phyloP scores from a whole-genome alignment of 2,329 filamentous ascomycete genomes.

The Ilyonectria destructans region DNA sequence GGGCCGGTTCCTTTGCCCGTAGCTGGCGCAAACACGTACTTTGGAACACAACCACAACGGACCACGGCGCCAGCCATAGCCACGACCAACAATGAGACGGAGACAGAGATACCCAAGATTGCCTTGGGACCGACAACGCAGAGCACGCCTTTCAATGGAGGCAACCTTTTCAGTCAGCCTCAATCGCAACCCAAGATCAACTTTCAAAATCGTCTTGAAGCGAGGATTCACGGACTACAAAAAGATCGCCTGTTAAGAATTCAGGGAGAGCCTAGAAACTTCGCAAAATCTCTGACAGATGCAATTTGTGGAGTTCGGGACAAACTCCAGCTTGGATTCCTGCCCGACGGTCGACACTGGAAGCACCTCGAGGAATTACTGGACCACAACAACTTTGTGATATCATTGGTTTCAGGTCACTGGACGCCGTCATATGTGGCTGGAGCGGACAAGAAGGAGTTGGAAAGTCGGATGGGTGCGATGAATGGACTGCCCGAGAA shows the following conservation, averaged over 20 bases:
- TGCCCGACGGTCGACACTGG: slow-evolving; percentile 57
- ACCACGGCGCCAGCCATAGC: not conserved
- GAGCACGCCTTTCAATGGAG: slow-evolving; percentile 28
- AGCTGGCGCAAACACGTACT: slow-evolving; percentile 56
- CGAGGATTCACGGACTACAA: slow-evolving; percentile 35
- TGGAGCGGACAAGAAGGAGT: slow-evolving; percentile 42
- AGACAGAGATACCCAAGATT: not conserved
- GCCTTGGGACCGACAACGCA: slow-evolving; percentile 2
- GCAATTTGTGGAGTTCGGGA: slow-evolving; percentile 49
- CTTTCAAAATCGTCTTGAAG: slow-evolving; percentile 45
- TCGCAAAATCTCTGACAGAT: slow-evolving; percentile 43
- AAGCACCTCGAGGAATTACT: slow-evolving; percentile 50
- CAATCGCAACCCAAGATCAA: slow-evolving; percentile 43
- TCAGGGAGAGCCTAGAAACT: slow-evolving; percentile 7
- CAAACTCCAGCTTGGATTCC: slow-evolving; percentile 47
- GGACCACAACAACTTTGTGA: slow-evolving; percentile 51
- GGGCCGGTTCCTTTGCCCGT: slow-evolving; percentile 52
- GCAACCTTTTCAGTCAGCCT: slow-evolving; percentile 46
- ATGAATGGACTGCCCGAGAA: slow-evolving; percentile 47
- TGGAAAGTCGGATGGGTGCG: slow-evolving; percentile 47
- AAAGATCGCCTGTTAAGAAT: slow-evolving; percentile 22
- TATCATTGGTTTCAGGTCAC: slow-evolving; percentile 48
- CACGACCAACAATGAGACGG: not conserved
- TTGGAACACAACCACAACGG: slow-evolving; percentile 44
- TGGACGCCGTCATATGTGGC: slow-evolving; percentile 51